These are phyloP conservation scores for Fusarium sp. DNA, from an alignment of 2,329 filamentous ascomycete species.

Conservation along the genomic window DNA sequence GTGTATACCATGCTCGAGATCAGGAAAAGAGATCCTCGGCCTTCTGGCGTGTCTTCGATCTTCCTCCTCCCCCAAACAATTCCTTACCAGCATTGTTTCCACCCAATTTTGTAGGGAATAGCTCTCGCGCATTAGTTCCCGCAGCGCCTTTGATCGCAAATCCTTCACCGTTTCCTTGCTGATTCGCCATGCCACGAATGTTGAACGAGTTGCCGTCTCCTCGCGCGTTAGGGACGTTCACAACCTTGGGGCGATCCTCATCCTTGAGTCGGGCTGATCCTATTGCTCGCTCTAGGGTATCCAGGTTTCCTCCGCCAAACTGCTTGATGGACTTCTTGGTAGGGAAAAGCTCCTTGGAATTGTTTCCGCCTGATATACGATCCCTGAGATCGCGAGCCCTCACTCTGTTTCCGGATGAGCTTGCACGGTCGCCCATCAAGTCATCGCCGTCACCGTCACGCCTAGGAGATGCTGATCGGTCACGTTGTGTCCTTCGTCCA, in stretches of 20 bases:
- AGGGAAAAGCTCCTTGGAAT: conserved; percentile 56
- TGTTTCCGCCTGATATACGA: conserved; percentile 49
- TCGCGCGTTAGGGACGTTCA: conserved; percentile 62
- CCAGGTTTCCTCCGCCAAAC: conserved; percentile 50
- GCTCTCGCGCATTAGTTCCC: conserved; percentile 65
- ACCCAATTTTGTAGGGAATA: conserved; percentile 75
- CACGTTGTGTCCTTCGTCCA: conserved; percentile 51
- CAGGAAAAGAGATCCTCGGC: conserved; percentile 80
- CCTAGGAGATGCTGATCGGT: conserved; percentile 65
- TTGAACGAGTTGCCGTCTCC: conserved; percentile 60
- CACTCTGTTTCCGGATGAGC: conserved; percentile 51
- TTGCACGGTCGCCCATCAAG: conserved; percentile 51
- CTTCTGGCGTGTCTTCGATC: conserved; percentile 69
- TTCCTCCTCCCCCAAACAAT: conserved; percentile 68
- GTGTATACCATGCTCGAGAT: neutral
- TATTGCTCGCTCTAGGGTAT: conserved; percentile 55
- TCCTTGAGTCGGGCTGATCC: conserved; percentile 54
- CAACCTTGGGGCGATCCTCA: conserved; percentile 66
- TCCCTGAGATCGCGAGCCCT: conserved; percentile 52
- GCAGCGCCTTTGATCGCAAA: conserved; percentile 75
- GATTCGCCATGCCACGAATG: conserved; percentile 69
- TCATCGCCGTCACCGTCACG: conserved; percentile 58
- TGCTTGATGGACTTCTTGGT: conserved; percentile 46
- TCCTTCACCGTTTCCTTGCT: conserved; percentile 59
- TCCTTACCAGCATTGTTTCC: conserved; percentile 74